These are phyloP conservation scores for Arthrobotrys iridis DNA, from an alignment of 2,329 filamentous ascomycete genomes.

Conservation along the genomic window DNA sequence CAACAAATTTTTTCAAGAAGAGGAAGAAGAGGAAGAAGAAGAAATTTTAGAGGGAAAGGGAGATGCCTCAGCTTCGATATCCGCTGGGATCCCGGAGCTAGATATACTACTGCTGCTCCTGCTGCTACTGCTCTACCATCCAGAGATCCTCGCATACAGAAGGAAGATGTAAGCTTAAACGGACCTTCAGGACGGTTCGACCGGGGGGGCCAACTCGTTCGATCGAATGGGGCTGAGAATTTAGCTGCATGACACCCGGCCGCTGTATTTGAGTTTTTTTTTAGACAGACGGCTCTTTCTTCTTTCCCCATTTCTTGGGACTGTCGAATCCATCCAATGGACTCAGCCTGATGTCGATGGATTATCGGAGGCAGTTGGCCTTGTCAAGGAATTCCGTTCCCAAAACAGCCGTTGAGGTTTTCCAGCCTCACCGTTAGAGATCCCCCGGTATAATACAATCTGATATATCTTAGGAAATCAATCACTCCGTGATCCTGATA, in stretches of 20 bases:
- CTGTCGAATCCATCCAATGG: not conserved
- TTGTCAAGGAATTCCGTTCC: conserved; percentile 3
- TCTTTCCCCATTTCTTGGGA: not conserved
- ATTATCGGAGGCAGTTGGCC: conserved; percentile 10
- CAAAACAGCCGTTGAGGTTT: not conserved
- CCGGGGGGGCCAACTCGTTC: not conserved
- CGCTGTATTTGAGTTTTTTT: conserved; percentile 51
- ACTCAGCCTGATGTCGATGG: conserved; percentile 36
- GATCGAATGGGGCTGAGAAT: conserved; percentile 51
- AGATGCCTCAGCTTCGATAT: conserved; percentile 1
- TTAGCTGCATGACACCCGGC: conserved; percentile 48
- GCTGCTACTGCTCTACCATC: not conserved
- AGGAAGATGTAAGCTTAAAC: conserved; percentile 35
- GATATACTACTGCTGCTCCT: not conserved
- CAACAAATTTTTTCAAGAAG: too few species aligned
- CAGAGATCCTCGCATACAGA: too few species aligned
- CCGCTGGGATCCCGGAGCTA: not conserved
- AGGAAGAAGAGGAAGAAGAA: too few species aligned
- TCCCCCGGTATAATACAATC: not conserved
- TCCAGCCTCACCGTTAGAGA: conserved; percentile 1
- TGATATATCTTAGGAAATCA: too few species aligned
- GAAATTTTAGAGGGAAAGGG: not conserved
- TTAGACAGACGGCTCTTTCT: not conserved
- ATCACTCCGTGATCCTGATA: too few species aligned
- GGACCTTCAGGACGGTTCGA: not conserved